phyloP scores from a whole-genome alignment of 768 basidiomycete genomes.

The Tulasnella sp. region DNA sequence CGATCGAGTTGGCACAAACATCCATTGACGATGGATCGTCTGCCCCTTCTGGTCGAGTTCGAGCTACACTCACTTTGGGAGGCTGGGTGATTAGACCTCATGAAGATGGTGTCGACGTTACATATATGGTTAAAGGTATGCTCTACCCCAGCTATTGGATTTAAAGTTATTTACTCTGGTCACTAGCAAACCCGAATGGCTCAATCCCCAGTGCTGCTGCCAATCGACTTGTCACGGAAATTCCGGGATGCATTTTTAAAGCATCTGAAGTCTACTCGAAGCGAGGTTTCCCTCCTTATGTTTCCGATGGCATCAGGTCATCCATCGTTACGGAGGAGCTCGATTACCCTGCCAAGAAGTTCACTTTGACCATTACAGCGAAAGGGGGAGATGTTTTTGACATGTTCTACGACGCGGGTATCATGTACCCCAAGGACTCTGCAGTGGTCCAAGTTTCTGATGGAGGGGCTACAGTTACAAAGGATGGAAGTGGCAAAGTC shows the following conservation, averaged over 20 bases:
- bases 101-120: slow-evolving; percentile 1
- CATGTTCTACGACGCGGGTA: neutral
- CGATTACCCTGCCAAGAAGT: neutral
- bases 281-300: neutral
- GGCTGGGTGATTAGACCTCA: slow-evolving; percentile 8
- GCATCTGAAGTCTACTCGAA: neutral
- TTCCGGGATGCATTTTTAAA: neutral
- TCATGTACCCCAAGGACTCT: neutral
- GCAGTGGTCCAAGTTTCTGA: too few species aligned
- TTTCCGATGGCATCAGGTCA: neutral
- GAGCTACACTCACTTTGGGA: slow-evolving; percentile 14
- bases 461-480: too few species aligned
- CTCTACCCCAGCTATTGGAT: neutral
- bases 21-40: slow-evolving; percentile 13
- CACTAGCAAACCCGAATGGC: neutral
- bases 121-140: slow-evolving; percentile 14
- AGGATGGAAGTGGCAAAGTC: too few species aligned
- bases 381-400: neutral
- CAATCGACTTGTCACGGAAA: neutral
- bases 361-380: neutral
- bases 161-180: neutral
- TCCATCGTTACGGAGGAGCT: neutral
- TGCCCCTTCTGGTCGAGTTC: slow-evolving; percentile 9
- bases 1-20: slow-evolving; percentile 12
- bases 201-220: neutral